Evolutionary conservation across 345 rosid genomes (phyloP), one percentile per base, ranked within the genome.

Genomic region (Ceriops tagal): DNA sequence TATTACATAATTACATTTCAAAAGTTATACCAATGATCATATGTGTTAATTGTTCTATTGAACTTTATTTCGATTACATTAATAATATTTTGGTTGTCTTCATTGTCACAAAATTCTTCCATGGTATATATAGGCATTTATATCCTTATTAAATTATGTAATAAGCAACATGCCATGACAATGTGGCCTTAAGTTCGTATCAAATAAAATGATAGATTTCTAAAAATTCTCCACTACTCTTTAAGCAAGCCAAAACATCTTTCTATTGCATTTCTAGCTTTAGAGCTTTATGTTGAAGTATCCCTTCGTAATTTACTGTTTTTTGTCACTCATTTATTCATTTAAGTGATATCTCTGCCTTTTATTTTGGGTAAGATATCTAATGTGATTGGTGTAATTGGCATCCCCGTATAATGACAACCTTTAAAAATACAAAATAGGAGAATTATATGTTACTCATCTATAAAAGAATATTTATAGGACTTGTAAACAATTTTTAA

Each of bases 211-310:
- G 53, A 47, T 47, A 7, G 18, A 7, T 7, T 47, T 47, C 19
- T 47, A 10, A 47, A 7, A 47, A 10, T 47, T 10, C 4, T 7
- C 53, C 62, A 21, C 35, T 35, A 3, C 37, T 9, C 15, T 9
- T 61, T 61, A 31, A 61, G 27, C 6, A 68, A 37, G 5, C 53
- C 53, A 49, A 49, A 49, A 49, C 53, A 49, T 30, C 61, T 57
- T 8, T 57, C 16, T 22, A 26, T 59, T 11, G 6, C 1, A 47
- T 47, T 47, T 11, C 1, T 3, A 0, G 13, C 52, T 10, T 3
- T 47, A 0, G 58, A 18, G 24, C 5, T 31, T 31, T 5, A 31
- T 31, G 6, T 31, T 31, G 6, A 31, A 31, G 6, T 31, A 31
- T 28, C 46, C 58, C 26, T 65, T 6, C 1, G 22, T 13, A 24